phyloP scores from a whole-genome alignment of 1,139 yeast genomes.

The Scheffersomyces segobiensis region DNA sequence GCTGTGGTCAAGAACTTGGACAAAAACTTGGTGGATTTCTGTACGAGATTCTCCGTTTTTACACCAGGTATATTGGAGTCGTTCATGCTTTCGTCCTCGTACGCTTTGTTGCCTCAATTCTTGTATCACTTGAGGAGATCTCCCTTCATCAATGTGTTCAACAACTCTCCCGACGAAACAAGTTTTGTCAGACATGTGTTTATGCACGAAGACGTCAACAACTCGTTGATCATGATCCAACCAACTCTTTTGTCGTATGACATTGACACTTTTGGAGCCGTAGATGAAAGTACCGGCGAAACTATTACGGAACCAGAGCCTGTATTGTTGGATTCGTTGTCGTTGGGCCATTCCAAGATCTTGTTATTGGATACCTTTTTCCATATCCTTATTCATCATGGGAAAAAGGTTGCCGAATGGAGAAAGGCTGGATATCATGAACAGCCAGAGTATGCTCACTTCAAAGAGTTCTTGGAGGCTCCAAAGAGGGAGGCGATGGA shows the following conservation, averaged over 20 bases:
- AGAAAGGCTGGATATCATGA: slow-evolving; percentile 68
- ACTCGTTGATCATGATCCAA: slow-evolving; percentile 72
- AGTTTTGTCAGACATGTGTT: slow-evolving; percentile 67
- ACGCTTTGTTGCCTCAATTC: slow-evolving; percentile 77
- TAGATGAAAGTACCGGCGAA: slow-evolving; percentile 44
- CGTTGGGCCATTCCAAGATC: slow-evolving; percentile 61
- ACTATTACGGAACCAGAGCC: slow-evolving; percentile 47
- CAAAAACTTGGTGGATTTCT: slow-evolving; percentile 76
- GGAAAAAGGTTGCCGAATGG: slow-evolving; percentile 70
- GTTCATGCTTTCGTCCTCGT: slow-evolving; percentile 75
- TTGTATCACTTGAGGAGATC: slow-evolving; percentile 72
- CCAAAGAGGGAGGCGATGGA: slow-evolving; percentile 74
- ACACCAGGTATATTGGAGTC: slow-evolving; percentile 73
- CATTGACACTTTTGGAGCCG: slow-evolving; percentile 48
- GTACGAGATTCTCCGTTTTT: slow-evolving; percentile 87
- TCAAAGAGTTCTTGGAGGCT: slow-evolving; percentile 57
- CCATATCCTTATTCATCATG: slow-evolving; percentile 71
- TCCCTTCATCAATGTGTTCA: slow-evolving; percentile 68
- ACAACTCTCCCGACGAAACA: slow-evolving; percentile 80
- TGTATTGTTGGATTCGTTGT: slow-evolving; percentile 67
- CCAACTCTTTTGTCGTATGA: slow-evolving; percentile 71
- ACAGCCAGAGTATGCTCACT: slow-evolving; percentile 60
- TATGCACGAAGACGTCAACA: slow-evolving; percentile 65
- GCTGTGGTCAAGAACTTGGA: slow-evolving; percentile 79
- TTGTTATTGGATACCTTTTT: slow-evolving; percentile 71